Percentiles rank a stretch among this genome's conserved stretches.
These are phyloP conservation scores for Malassezia equina DNA, from an alignment of 1,284 basidiomycete species.

Conservation along the genomic window DNA sequence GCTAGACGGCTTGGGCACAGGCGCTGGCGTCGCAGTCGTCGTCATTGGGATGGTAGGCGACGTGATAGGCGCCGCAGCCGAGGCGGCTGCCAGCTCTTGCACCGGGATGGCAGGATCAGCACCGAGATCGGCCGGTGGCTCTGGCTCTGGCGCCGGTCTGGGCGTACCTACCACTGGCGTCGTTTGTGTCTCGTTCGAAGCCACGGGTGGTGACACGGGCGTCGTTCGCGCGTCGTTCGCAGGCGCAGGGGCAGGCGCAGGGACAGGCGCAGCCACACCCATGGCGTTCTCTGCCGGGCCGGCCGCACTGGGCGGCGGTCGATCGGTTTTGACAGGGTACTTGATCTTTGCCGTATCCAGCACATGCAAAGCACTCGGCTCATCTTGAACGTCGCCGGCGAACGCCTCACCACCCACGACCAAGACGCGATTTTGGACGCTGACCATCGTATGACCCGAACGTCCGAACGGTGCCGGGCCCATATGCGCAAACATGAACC, in stretches of 20 bases:
- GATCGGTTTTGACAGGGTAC: conserved; percentile 40
- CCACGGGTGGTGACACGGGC: background rate
- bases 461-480: conserved; percentile 81
- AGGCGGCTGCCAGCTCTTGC: conserved; percentile 5
- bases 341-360: conserved; percentile 47
- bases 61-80: conserved; percentile 8
- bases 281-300: background rate
- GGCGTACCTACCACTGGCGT: background rate
- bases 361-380: conserved; percentile 72
- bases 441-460: conserved; percentile 89
- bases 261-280: too few species aligned
- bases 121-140: conserved; percentile 11
- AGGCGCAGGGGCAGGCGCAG: background rate
- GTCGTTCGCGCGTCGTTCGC: background rate
- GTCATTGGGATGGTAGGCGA: too few species aligned
- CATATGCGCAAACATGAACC: conserved; percentile 99
- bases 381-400: conserved; percentile 60
- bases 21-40: conserved; percentile 7
- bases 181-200: background rate
- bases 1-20: too few species aligned
- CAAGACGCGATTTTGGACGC: conserved; percentile 74
- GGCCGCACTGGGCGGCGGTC: background rate
- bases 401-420: conserved; percentile 91
- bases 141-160: background rate
- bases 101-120: conserved; percentile 16